Percentiles rank a stretch among this genome's conserved stretches.
These are phyloP conservation scores for Raphanus hybrid DNA, from an alignment of 441 rosid genomes.

Conservation along the genomic window DNA sequence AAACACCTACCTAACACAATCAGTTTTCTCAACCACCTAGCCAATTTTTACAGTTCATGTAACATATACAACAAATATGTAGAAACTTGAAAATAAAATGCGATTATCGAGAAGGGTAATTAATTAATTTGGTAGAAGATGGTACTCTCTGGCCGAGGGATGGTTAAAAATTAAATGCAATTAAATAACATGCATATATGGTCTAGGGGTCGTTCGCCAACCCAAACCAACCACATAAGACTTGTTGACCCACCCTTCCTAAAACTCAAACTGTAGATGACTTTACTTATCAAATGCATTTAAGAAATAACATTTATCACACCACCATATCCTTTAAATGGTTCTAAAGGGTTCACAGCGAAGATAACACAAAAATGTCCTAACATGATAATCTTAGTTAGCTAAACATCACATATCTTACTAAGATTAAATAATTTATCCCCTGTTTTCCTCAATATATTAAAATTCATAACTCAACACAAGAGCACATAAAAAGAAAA, in stretches of 20 bases:
- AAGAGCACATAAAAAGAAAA: no score
- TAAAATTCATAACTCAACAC: background rate
- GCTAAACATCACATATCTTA: no score
- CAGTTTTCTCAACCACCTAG: slow-evolving; percentile 12
- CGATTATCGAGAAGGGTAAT: background rate
- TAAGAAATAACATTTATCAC: slow-evolving; percentile 18
- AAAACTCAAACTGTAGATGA: background rate
- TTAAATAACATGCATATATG: background rate
- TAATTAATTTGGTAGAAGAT: background rate
- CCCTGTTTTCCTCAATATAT: no score
- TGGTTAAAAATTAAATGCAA: background rate
- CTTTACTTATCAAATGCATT: slow-evolving; percentile 25
- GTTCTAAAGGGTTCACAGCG: no score
- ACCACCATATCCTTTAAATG: background rate
- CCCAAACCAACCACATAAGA: slow-evolving; percentile 30
- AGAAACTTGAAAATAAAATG: background rate
- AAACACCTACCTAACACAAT: background rate
- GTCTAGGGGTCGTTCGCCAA: slow-evolving; percentile 35
- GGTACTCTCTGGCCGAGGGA: background rate
- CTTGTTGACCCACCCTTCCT: slow-evolving; percentile 41
- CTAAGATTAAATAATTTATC: no score
- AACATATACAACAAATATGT: background rate
- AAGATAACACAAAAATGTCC: no score
- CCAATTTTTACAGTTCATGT: background rate
- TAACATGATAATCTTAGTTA: no score